Conservation (phyloP, 225 moss, liverwort and hornwort genomes). For the Asterella californica region DNA sequence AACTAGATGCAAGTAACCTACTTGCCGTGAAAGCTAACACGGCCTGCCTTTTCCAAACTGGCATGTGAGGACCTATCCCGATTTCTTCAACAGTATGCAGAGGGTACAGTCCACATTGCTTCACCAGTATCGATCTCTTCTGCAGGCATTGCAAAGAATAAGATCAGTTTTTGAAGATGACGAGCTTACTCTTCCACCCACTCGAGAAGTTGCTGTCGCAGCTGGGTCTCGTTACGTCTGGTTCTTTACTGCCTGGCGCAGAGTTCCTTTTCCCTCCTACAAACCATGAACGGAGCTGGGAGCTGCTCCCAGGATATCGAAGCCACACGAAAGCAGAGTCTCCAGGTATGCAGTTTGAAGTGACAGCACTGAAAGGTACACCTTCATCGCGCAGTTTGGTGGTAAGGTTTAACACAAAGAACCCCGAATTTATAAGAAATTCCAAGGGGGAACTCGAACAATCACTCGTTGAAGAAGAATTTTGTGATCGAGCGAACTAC, state of each 20-base stretch:
- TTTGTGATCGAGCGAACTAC: background rate
- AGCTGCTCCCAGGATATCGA: background rate
- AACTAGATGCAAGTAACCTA: background rate
- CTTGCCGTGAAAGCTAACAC: background rate
- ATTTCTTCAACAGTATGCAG: slow-evolving; percentile 11
- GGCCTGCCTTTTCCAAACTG: slow-evolving; percentile 12
- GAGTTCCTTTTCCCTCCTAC: background rate
- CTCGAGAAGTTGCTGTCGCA: background rate
- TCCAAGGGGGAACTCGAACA: too few relatives aligned
- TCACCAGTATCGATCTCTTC: slow-evolving; percentile 24
- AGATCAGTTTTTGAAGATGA: background rate
- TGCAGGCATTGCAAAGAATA: slow-evolving; percentile 1
- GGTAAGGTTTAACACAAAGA: too few relatives aligned
- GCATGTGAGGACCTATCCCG: slow-evolving; percentile 11
- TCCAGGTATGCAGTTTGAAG: too few relatives aligned
- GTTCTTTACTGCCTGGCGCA: background rate
- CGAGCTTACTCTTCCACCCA: background rate
- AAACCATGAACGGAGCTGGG: background rate
- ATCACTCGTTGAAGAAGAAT: background rate
- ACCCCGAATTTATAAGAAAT: too few relatives aligned
- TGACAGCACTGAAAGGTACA: too few relatives aligned
- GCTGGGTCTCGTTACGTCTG: too few relatives aligned
- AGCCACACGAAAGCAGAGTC: too few relatives aligned
- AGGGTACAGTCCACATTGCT: background rate
- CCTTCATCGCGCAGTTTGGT: too few relatives aligned